Base-by-base conservation (phyloP, 495 filamentous ascomycete genomes). In the Hamigera avellanea region DNA sequence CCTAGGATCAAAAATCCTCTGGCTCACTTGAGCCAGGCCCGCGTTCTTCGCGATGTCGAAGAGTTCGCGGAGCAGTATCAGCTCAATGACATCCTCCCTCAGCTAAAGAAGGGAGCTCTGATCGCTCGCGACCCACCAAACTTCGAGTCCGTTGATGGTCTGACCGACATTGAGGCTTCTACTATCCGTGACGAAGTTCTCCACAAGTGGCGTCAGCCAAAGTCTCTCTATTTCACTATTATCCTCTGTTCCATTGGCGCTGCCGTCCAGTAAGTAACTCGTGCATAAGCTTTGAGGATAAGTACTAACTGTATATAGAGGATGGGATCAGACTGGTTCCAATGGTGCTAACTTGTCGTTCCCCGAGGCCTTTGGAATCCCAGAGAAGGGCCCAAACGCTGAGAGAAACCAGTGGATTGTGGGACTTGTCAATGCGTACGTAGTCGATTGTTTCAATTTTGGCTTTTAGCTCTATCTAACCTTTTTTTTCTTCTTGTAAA, bases 311-410 rank as follows among this genome's bases (percentile, higher is more conserved):
- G 33, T 7, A 10, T 31, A 38, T 34, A 66, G 61, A 39, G 73
- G 73, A 19, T 81, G 76, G 78, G 78, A 82, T 50, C 76, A 82
- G 43, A 80, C 78, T n/a, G 78, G 77, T n/a, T 75, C 72, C 33
- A 83, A 83, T 41, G 79, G 78, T 31, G 79, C 79, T 19, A 82
- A 82, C 37, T 49, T 83, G 27, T 67, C 66, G 14, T 82, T 80
- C 50, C 73, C 73, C 0, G 39, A 49, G 17, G 68, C 69, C 19
- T 75, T 83, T 41, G 71, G 70, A 14, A 76, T 81, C 26, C 64
- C 67, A 1, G 50, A 61, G 10, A 26, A 40, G 0, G 49, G 42
- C 33, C 50, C 56, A 1, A 37, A 59, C 31, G 47, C 51, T 15
- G 41, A 48, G 6, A 46, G 44, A 10, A 73, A 82, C 46, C 52